These are phyloP conservation scores for Gnetum montanum DNA, from an alignment of 75 land plant genomes.

Conservation along the genomic window DNA sequence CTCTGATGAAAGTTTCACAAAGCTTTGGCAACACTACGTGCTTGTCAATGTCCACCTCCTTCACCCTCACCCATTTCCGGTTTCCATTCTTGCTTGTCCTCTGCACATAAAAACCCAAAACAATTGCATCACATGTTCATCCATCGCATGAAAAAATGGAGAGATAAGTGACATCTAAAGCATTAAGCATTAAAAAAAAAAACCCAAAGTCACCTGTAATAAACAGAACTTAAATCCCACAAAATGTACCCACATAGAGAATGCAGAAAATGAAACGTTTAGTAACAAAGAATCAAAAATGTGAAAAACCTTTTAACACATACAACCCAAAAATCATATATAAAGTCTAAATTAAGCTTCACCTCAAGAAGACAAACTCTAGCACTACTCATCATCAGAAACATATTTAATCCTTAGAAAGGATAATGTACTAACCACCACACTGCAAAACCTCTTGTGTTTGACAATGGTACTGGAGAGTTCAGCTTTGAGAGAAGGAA, in stretches of 20 bases:
- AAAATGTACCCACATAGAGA: too few relatives aligned
- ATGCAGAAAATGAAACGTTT: too few relatives aligned
- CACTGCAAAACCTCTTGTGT: not conserved
- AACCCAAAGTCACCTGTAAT: too few relatives aligned
- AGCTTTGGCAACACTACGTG: constrained; percentile 13
- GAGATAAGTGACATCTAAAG: not conserved
- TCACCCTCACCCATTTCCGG: constrained; percentile 17
- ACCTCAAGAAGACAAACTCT: too few relatives aligned
- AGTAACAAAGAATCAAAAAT: too few relatives aligned
- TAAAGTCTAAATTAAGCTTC: too few relatives aligned
- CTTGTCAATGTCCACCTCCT: constrained; percentile 20
- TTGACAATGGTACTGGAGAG: not conserved
- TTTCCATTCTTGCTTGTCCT: constrained; percentile 8
- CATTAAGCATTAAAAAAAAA: not conserved
- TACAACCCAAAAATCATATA: too few relatives aligned
- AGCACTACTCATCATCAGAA: too few relatives aligned
- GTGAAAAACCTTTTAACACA: too few relatives aligned
- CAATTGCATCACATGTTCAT: not conserved
- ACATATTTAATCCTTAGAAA: not conserved
- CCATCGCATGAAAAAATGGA: not conserved
- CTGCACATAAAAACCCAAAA: constrained; percentile 10
- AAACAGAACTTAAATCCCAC: too few relatives aligned
- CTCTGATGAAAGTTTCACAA: not conserved
- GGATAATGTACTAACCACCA: not conserved
- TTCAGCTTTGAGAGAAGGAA: constrained; percentile 1